Base-by-base conservation (phyloP, 768 basidiomycete species). In the Macrolepiota albuminosa region DNA sequence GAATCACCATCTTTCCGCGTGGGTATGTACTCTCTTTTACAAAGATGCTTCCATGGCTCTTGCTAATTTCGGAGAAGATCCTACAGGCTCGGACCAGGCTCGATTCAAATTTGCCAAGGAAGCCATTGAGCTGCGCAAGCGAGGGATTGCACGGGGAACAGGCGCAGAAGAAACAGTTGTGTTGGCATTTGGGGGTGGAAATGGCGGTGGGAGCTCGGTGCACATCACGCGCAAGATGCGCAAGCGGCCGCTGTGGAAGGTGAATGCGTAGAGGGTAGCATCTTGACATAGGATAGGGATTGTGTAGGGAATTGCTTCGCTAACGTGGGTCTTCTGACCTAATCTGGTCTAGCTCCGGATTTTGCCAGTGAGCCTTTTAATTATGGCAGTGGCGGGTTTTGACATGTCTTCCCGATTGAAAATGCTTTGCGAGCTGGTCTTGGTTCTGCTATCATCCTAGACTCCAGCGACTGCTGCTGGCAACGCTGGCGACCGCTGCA, bases 61-160 rank as follows among this genome's bases (percentile, higher is more conserved):
- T 60, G 60, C 61, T 64, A 58, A 68, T 60, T n/a, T 68, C 45
- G 62, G 70, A 61, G 61, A 49, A 68, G 57, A 69, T 52, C 50
- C 59, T 70, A 65, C 71, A 89, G 89, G 87, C 24, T 84, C 89
- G 59, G 90, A 91, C 74, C 93, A 95, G 70, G 84, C 85, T 61
- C 85, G 93, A 49, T 97, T 95, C 77, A 89, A 88, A 68, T 95
- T 95, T 74, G 92, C 93, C 4, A 95, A 95, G 73, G 91, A 92
- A 64, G 91, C 87, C 13, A 88, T 95, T 67, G 89, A 91, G 67
- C 67, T 87, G 67, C 82, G 93, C 66, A 95, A 92, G 73, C 85
- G 84, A 69, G 85, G 86, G n/a, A 81, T 86, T 69, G 82, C 84
- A 49, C 84, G 86, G 62, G 87, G 84, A 56, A 76, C 81, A 62